These are phyloP conservation scores for Cryptococcus sp. DNA, from an alignment of 1,284 basidiomycete genomes.

Conservation along the genomic window DNA sequence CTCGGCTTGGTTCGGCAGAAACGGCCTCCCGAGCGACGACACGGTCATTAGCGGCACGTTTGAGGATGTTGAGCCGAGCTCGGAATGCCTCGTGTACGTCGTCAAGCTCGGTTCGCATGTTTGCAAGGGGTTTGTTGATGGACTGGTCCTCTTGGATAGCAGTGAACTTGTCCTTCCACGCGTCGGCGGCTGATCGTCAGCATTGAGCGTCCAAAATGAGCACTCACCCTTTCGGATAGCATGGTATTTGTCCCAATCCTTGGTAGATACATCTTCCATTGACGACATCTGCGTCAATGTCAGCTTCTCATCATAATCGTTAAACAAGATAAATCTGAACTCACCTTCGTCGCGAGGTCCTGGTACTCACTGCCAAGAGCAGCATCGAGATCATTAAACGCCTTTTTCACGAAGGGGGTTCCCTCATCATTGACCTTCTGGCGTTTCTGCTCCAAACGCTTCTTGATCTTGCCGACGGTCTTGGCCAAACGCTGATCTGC, in stretches of 20 bases:
- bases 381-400: constrained; percentile 29
- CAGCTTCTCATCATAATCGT: constrained; percentile 6
- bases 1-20: constrained; percentile 21
- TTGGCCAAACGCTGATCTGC: constrained; percentile 27
- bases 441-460: constrained; percentile 26
- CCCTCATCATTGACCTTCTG: constrained; percentile 21
- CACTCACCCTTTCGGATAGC: constrained; percentile 35
- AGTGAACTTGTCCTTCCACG: constrained; percentile 35
- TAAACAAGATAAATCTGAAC: constrained; percentile 4
- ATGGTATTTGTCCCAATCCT: constrained; percentile 45
- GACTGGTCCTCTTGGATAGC: constrained; percentile 29
- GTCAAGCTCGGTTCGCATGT: constrained; percentile 36
- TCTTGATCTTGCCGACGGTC: constrained; percentile 25
- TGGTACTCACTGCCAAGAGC: constrained; percentile 35
- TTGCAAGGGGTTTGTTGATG: constrained; percentile 23
- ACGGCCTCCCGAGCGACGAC: constrained; percentile 40
- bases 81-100: constrained; percentile 41
- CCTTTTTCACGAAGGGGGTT: constrained; percentile 24
- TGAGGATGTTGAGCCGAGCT: constrained; percentile 27
- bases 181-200: constrained; percentile 24
- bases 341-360: constrained; percentile 36
- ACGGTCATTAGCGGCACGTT: constrained; percentile 34
- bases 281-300: constrained; percentile 21
- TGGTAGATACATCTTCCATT: constrained; percentile 28
- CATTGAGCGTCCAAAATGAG: neutral